These are phyloP conservation scores for Chlamydomonas sphaeroides DNA, from an alignment of 139 green algal species.

Conservation along the genomic window DNA sequence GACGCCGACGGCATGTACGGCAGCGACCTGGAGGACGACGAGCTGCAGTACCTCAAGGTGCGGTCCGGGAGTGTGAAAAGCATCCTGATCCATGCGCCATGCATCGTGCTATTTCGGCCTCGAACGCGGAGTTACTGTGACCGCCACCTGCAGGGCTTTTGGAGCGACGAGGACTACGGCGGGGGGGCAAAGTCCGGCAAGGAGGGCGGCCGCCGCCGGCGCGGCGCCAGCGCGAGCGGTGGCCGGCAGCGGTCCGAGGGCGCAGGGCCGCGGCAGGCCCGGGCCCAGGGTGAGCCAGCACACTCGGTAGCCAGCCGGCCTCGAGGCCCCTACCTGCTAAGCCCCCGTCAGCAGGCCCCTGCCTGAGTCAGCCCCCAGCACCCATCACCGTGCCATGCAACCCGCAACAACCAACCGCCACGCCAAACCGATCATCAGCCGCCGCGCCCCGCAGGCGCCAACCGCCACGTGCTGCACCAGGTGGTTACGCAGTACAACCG, in stretches of 20 bases:
- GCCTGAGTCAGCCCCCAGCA: no score
- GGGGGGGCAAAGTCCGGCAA: neutral
- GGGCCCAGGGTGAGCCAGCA: no score
- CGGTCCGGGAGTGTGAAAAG: neutral
- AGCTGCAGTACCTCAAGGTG: conserved; percentile 19
- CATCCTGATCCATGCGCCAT: neutral
- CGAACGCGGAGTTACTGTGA: no score
- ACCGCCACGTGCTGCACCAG: conserved; percentile 42
- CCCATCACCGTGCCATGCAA: no score
- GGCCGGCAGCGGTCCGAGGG: no score
- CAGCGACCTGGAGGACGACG: conserved; percentile 23
- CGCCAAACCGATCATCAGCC: neutral
- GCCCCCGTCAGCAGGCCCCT: no score
- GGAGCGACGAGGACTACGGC: conserved; percentile 43
- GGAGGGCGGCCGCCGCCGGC: neutral
- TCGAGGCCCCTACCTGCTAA: no score
- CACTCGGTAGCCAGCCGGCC: no score
- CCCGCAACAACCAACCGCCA: no score
- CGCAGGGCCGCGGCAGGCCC: no score
- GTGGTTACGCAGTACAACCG: conserved; percentile 82
- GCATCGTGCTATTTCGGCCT: no score
- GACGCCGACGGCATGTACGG: neutral
- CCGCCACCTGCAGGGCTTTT: conserved; percentile 35
- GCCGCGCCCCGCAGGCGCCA: neutral
- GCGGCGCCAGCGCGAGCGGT: neutral